These are phyloP conservation scores for Batkoa obscura DNA, from an alignment of 371 early-diverging fungal genomes.

Conservation along the genomic window DNA sequence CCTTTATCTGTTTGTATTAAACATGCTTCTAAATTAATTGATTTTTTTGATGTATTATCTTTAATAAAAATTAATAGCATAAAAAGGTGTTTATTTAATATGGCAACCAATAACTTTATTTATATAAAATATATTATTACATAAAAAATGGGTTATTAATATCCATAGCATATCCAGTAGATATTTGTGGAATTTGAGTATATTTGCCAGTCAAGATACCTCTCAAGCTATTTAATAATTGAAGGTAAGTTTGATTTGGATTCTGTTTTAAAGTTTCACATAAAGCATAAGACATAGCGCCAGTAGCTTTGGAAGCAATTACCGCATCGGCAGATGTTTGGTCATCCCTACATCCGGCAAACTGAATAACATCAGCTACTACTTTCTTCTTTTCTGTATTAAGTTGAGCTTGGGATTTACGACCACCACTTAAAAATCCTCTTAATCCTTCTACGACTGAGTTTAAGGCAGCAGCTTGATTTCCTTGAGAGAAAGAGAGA, in stretches of 20 bases:
- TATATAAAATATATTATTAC: constrained; percentile 9
- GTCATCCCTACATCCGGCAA: constrained; percentile 65
- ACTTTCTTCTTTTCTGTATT: constrained; percentile 29
- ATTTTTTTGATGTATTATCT: too few species aligned
- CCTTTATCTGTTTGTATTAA: too few species aligned
- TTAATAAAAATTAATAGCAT: too few species aligned
- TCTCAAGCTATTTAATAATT: too few species aligned
- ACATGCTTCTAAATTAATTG: too few species aligned
- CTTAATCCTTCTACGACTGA: constrained; percentile 17
- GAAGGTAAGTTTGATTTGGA: constrained; percentile 12
- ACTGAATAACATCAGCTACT: constrained; percentile 65
- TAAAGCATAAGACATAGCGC: constrained; percentile 80
- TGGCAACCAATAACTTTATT: too few species aligned
- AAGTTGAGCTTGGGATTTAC: constrained; percentile 14
- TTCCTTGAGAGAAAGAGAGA: constrained; percentile 25
- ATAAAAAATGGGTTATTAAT: constrained; percentile 43
- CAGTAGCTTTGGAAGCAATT: constrained; percentile 33
- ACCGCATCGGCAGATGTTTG: constrained; percentile 75
- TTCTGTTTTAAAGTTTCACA: constrained; percentile 40
- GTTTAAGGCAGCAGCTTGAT: constrained; percentile 20
- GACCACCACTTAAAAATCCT: constrained; percentile 13
- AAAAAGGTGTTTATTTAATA: too few species aligned
- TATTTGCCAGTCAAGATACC: constrained; percentile 42
- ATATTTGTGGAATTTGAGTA: constrained; percentile 63
- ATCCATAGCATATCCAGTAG: constrained; percentile 59